Conservation (phyloP, 23 red algal genomes). For the Gracilaria gracilis region DNA sequence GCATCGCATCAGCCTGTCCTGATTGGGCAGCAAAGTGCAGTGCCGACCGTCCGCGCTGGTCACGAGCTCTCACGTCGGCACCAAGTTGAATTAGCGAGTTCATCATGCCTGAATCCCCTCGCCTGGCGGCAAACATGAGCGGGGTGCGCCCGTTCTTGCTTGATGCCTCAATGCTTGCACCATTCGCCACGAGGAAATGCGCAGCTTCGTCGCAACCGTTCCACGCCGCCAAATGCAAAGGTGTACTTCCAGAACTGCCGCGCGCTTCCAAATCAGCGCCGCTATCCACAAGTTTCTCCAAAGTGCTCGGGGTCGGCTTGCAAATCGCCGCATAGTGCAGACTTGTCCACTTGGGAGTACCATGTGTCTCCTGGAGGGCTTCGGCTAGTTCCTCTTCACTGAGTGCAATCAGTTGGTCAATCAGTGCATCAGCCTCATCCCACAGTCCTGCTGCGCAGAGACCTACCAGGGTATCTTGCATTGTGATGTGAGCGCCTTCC, state of each 20-base stretch:
- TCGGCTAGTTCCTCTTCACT: not conserved
- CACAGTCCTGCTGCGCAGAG: constrained; percentile 35
- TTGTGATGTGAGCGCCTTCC: not conserved
- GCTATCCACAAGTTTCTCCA: not conserved
- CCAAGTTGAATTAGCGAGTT: constrained; percentile 21
- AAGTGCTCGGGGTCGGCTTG: not conserved
- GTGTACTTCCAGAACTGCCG: constrained; percentile 26
- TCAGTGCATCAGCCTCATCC: constrained; percentile 16
- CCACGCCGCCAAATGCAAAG: constrained; percentile 55
- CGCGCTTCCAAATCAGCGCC: constrained; percentile 46
- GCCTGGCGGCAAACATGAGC: constrained; percentile 58
- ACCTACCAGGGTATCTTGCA: constrained; percentile 29
- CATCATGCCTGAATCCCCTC: constrained; percentile 15
- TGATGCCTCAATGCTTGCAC: constrained; percentile 27
- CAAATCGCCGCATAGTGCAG: constrained; percentile 18
- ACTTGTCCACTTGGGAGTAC: constrained; percentile 12
- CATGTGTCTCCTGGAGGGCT: constrained; percentile 23
- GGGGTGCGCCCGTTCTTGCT: constrained; percentile 39
- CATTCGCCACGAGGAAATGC: not conserved
- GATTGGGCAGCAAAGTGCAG: constrained; percentile 52
- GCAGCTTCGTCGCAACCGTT: constrained; percentile 2
- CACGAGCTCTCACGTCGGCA: not conserved
- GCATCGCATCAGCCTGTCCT: not conserved
- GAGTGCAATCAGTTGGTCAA: constrained; percentile 22
- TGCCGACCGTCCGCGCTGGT: constrained; percentile 7